These are phyloP conservation scores for Candida pseudocylindracea DNA, from an alignment of 1,139 yeast genomes.

Conservation along the genomic window DNA sequence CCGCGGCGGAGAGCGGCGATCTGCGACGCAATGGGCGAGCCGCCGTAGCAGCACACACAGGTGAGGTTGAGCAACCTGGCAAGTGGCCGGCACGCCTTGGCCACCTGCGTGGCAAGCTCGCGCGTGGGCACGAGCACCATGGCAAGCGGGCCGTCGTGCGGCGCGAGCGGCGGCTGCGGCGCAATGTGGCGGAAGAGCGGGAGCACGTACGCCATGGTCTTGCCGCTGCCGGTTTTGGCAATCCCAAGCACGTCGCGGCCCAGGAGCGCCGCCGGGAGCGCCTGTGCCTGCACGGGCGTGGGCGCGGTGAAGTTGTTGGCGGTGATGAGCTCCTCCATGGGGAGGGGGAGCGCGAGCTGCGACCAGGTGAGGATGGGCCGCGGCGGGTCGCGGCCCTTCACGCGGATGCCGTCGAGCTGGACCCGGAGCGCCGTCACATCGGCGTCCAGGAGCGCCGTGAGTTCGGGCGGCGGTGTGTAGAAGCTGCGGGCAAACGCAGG, in stretches of 20 bases:
- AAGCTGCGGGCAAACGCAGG: constrained; percentile 39
- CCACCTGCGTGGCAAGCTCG: constrained; percentile 75
- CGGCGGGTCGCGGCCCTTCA: constrained; percentile 35
- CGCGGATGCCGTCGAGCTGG: constrained; percentile 37
- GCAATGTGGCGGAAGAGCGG: constrained; percentile 71
- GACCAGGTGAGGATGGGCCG: constrained; percentile 62
- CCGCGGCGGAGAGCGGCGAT: constrained; percentile 66
- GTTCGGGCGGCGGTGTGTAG: constrained; percentile 41
- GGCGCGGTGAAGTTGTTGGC: constrained; percentile 36
- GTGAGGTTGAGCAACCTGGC: constrained; percentile 26
- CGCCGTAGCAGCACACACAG: constrained; percentile 79
- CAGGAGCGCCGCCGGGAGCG: constrained; percentile 75
- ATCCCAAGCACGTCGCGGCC: constrained; percentile 86
- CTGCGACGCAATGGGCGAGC: constrained; percentile 64
- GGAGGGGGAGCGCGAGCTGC: constrained; percentile 55
- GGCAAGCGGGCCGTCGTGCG: constrained; percentile 57
- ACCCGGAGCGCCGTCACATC: constrained; percentile 34
- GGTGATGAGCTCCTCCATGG: constrained; percentile 26
- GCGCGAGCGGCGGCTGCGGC: constrained; percentile 35
- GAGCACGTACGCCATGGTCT: constrained; percentile 68
- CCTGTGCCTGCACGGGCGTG: constrained; percentile 80
- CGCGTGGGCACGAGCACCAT: constrained; percentile 80
- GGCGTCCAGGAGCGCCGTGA: constrained; percentile 18
- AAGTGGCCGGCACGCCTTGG: constrained; percentile 18
- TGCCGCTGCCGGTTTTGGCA: constrained; percentile 95